A percentile compares a stretch with the other conserved stretches of the same genome.
These are phyloP conservation scores for Tolypocladium ovalisporum DNA, from an alignment of 2,329 filamentous ascomycete genomes.

Conservation along the genomic window DNA sequence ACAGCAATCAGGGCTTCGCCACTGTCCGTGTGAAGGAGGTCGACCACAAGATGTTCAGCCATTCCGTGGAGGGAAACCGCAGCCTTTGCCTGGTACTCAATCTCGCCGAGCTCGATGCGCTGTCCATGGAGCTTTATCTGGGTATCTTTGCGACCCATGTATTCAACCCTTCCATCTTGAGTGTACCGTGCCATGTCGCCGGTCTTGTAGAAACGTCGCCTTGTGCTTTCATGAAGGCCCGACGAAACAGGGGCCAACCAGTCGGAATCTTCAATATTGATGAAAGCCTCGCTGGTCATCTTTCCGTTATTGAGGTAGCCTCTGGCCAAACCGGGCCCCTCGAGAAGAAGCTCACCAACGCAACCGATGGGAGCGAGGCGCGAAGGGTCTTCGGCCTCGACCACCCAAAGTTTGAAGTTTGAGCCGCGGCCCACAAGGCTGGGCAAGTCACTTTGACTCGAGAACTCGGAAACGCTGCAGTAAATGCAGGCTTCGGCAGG, in stretches of 20 bases:
- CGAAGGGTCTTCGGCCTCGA: constrained; percentile 7
- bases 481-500: constrained; percentile 9
- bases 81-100: constrained; percentile 6
- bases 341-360: constrained; percentile 11
- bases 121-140: constrained; percentile 4
- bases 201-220: constrained; percentile 13
- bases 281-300: constrained; percentile 16
- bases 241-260: not conserved
- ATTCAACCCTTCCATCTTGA: not conserved
- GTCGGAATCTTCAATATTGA: constrained; percentile 15
- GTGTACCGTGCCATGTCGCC: constrained; percentile 4
- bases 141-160: constrained; percentile 3
- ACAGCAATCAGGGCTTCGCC: not conserved
- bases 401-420: constrained; percentile 10
- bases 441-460: not conserved
- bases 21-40: not conserved
- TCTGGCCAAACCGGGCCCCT: constrained; percentile 27
- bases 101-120: constrained; percentile 10
- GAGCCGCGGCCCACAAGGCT: constrained; percentile 5
- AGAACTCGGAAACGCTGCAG: not conserved
- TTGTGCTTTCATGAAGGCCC: not conserved
- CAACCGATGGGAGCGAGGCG: constrained; percentile 9
- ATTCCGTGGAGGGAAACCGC: not conserved
- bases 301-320: constrained; percentile 32
- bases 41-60: not conserved